Conservation (phyloP, 176 grass and related monocot genomes). For the Raddia distichophylla region DNA sequence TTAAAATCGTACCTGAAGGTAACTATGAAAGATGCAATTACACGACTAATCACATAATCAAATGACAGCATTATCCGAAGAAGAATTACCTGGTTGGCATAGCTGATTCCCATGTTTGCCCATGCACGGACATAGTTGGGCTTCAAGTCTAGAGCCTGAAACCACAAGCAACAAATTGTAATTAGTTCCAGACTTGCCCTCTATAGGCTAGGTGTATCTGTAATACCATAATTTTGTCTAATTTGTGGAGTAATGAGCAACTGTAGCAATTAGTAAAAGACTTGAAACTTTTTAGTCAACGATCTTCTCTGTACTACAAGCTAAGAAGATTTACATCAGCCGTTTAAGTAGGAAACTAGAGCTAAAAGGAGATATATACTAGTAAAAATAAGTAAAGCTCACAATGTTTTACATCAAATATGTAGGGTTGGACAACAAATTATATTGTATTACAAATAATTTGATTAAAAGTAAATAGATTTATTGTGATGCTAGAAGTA, state of each 20-base stretch:
- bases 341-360: background rate
- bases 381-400: constrained; percentile 31
- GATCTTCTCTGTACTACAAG: background rate
- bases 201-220: background rate
- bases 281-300: background rate
- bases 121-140: constrained; percentile 97
- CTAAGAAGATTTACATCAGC: constrained; percentile 7
- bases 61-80: constrained; percentile 16
- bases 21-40: constrained; percentile 29
- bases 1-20: background rate
- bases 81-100: constrained; percentile 92
- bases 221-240: constrained; percentile 6
- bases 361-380: background rate
- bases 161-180: constrained; percentile 34
- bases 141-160: constrained; percentile 95
- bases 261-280: background rate
- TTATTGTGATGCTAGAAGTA: constrained; percentile 1
- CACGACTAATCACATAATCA: background rate
- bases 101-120: constrained; percentile 99
- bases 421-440: constrained; percentile 28
- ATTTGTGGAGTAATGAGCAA: background rate
- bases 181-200: constrained; percentile 41
- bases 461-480: constrained; percentile 5
- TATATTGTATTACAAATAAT: constrained; percentile 24
- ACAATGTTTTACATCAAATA: background rate